These are phyloP conservation scores for Neoarthrinium moseri DNA, from an alignment of 2,329 filamentous ascomycete species.

Conservation along the genomic window DNA sequence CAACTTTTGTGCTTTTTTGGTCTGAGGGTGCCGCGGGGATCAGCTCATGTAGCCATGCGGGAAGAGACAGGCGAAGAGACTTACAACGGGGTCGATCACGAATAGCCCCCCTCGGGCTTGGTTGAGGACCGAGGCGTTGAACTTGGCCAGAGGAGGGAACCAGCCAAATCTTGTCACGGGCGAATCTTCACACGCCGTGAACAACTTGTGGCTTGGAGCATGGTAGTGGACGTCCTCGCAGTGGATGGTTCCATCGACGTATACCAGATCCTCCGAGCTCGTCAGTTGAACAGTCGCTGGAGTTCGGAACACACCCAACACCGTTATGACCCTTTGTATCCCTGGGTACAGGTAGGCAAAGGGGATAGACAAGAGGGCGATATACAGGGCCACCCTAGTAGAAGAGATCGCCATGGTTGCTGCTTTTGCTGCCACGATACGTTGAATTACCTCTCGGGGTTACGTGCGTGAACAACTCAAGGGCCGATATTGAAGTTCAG, in stretches of 20 bases:
- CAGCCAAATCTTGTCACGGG: slow-evolving; percentile 41
- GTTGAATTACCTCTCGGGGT: too few relatives aligned
- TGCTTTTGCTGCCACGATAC: too few relatives aligned
- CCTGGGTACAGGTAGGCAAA: slow-evolving; percentile 10
- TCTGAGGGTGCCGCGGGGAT: slow-evolving; percentile 31
- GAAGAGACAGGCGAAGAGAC: slow-evolving; percentile 32
- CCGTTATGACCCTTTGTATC: slow-evolving; percentile 5
- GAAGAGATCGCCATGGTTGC: not conserved
- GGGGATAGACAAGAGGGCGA: slow-evolving; percentile 7
- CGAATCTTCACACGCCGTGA: slow-evolving; percentile 54
- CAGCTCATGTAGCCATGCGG: not conserved
- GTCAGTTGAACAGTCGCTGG: slow-evolving; percentile 19
- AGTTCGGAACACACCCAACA: slow-evolving; percentile 17
- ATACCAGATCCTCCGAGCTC: slow-evolving; percentile 26
- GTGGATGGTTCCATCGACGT: slow-evolving; percentile 50
- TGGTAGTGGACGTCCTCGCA: slow-evolving; percentile 63
- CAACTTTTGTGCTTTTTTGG: slow-evolving; percentile 42
- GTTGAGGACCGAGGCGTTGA: slow-evolving; percentile 32
- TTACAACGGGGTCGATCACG: slow-evolving; percentile 47
- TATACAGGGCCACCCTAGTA: not conserved
- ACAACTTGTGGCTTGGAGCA: slow-evolving; percentile 43
- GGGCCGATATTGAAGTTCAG: too few relatives aligned
- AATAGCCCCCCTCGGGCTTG: slow-evolving; percentile 44
- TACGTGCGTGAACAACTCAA: too few relatives aligned
- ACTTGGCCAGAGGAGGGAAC: slow-evolving; percentile 48